These are phyloP conservation scores for Trypanosoma theileri DNA, from an alignment of 208 protist genomes.

Conservation along the genomic window DNA sequence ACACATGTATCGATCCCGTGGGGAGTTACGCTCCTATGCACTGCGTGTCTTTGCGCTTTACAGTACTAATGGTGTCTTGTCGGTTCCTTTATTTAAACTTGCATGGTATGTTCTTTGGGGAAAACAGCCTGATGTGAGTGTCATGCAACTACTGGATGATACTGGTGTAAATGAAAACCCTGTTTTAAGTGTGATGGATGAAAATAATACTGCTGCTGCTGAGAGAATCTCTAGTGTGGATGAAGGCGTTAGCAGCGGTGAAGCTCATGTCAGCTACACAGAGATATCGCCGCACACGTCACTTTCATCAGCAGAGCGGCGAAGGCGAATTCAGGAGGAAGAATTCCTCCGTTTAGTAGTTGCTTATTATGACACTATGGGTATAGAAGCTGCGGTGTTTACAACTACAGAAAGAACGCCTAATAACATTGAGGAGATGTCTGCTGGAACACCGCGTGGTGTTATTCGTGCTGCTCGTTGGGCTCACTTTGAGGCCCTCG, in stretches of 20 bases:
- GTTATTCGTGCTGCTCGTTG: background rate
- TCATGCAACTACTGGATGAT: slow-evolving; percentile 15
- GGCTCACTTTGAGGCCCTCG: slow-evolving; percentile 51
- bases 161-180: too few relatives aligned
- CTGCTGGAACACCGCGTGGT: background rate
- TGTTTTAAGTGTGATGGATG: background rate
- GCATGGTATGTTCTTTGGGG: slow-evolving; percentile 34
- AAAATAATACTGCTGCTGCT: background rate
- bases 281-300: too few relatives aligned
- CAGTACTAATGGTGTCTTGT: slow-evolving; percentile 6
- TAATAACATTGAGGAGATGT: background rate
- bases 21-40: slow-evolving; percentile 45
- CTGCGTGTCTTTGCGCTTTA: slow-evolving; percentile 45
- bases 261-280: background rate
- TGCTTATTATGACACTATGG: slow-evolving; percentile 25
- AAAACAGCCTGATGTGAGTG: slow-evolving; percentile 11
- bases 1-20: slow-evolving; percentile 53
- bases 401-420: background rate
- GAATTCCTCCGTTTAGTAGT: slow-evolving; percentile 28
- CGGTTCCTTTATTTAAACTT: slow-evolving; percentile 8
- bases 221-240: background rate
- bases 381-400: slow-evolving; percentile 6
- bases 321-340: slow-evolving; percentile 22
- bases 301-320: background rate
- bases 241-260: background rate